Evolutionary conservation across 495 filamentous ascomycete species (phyloP).

Genomic region (Talaromyces thailandensis): DNA sequence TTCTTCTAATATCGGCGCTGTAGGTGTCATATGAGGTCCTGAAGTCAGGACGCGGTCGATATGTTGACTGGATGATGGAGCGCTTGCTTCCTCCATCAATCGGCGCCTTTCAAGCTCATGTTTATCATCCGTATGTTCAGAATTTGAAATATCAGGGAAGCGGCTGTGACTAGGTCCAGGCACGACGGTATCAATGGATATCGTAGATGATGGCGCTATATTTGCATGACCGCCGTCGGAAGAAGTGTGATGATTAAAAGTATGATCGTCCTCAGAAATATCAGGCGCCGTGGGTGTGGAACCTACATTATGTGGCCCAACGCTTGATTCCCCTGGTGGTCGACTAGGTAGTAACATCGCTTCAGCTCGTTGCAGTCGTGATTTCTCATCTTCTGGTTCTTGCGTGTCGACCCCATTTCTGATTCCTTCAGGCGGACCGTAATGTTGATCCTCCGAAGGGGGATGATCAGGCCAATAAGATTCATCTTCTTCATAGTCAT

Average conservation of each 20-base stretch:
- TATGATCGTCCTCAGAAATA: slow-evolving; percentile 29
- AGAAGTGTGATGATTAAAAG: slow-evolving; percentile 26
- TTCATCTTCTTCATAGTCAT: slow-evolving; percentile 27
- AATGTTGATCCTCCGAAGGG: slow-evolving; percentile 17
- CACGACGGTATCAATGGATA: slow-evolving; percentile 33
- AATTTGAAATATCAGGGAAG: neutral
- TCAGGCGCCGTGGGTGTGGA: slow-evolving; percentile 27
- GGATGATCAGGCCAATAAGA: slow-evolving; percentile 27
- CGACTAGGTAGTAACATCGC: slow-evolving; percentile 61
- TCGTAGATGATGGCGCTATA: slow-evolving; percentile 20
- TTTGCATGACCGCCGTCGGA: slow-evolving; percentile 17
- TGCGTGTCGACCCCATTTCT: slow-evolving; percentile 49
- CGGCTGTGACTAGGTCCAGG: slow-evolving; percentile 7
- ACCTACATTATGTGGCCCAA: slow-evolving; percentile 37
- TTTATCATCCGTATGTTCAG: slow-evolving; percentile 57
- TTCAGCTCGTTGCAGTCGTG: slow-evolving; percentile 57
- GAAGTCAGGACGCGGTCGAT: slow-evolving; percentile 31
- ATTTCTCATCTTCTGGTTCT: slow-evolving; percentile 57
- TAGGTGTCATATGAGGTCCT: slow-evolving; percentile 36
- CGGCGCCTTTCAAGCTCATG: slow-evolving; percentile 72
- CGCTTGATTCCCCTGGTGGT: slow-evolving; percentile 42
- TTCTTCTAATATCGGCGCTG: slow-evolving; percentile 58
- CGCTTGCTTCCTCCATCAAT: slow-evolving; percentile 62
- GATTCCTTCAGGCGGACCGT: slow-evolving; percentile 18
- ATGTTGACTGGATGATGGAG: slow-evolving; percentile 40